Evolutionary conservation across 2,329 filamentous ascomycete species (phyloP), one percentile per base, ranked within the genome.

Genomic region (Colletotrichum sp.): DNA sequence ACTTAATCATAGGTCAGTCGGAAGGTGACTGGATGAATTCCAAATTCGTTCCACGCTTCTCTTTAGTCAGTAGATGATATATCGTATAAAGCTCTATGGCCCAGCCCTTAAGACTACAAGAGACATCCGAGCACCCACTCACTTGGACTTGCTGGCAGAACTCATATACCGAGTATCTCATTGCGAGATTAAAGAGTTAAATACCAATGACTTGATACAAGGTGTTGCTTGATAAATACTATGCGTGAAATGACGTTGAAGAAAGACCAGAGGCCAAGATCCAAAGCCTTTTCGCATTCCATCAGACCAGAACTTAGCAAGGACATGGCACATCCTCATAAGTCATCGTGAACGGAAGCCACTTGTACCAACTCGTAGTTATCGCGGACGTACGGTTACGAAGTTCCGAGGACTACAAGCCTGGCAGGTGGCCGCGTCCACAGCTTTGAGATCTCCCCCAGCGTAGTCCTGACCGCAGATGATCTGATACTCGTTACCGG

Each of bases 181-280:
- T 49, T n/a, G 39, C 8, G 44, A 44, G 39, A 9, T 3, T 5
- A 9, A 21, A 49, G 18, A 21, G 0, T 13, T 7, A 13, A 21
- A 3, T 21, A 21, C 2, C 3, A 3, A 21, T 21, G 6, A 49
- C 10, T 21, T 49, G 4, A 7, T 21, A 2, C 39, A n/a, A 44
- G 9, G 0, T 16, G 18, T n/a, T n/a, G 16, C 2, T n/a, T 6
- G 1, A 21, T 21, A 3, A 49, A 49, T 21, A 21, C 3, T 13
- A 49, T 21, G n/a, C 10, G 10, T 10, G 6, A 13, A 2, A 21
- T 49, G 3, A 6, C 44, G n/a, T 49, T 4, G 10, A 49, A 21
- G 12, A 21, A 12, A 21, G 4, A 49, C 2, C 10, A 21, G 18
- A 49, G 6, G 44, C 44, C 10, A 5, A 13, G 6, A 49, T 7